Base-by-base conservation (phyloP, 2,329 filamentous ascomycete genomes). In the Phaeophleospora eucalypticola region DNA sequence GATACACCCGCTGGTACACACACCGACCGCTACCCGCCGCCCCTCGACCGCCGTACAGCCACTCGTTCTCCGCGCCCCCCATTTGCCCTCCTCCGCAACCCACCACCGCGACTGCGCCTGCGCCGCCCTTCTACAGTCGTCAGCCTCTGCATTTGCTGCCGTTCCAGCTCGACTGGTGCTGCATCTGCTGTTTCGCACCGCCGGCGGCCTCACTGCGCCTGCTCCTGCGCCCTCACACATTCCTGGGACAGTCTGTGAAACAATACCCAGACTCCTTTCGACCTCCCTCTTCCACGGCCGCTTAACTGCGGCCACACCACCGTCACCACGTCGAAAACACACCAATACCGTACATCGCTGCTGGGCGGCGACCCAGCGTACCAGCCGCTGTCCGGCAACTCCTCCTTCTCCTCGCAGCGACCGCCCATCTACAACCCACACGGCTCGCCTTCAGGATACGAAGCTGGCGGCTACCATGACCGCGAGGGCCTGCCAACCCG, bases 321-420 rank as follows among this genome's bases (percentile, higher is more conserved):
- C 58, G 59, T 46, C 59, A 64, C 58, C 55, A 61, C 61, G 57
- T 57, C 61, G 71, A 80, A 79, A 70, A 73, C 72, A 58, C 76
- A 80, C 71, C 72, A 75, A 64, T 73, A 75, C 46, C 73, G 77
- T 61, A 66, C 75, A 63, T 81, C 78, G 71, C 76, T 82, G 62
- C 71, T 83, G 58, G 78, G 78, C 69, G 49, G 51, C 36, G 55
- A 63, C 36, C 52, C 54, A 19, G 44, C 58, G 34, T 67, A 67
- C 53, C 74, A 77, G 58, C 72, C 71, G 42, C 71, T 76, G 40
- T 73, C 78, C 60, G 71, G 73, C 52, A 51, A 52, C 46, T 56
- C 48, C 24, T 52, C 48, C 48, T 56, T 59, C 52, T 60, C 54
- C 38, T 56, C 53, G 44, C 46, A 58, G 36, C 48, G 51, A 41